These are phyloP conservation scores for Mortierella sp. DNA, from an alignment of 371 early-diverging fungal species.

Conservation along the genomic window DNA sequence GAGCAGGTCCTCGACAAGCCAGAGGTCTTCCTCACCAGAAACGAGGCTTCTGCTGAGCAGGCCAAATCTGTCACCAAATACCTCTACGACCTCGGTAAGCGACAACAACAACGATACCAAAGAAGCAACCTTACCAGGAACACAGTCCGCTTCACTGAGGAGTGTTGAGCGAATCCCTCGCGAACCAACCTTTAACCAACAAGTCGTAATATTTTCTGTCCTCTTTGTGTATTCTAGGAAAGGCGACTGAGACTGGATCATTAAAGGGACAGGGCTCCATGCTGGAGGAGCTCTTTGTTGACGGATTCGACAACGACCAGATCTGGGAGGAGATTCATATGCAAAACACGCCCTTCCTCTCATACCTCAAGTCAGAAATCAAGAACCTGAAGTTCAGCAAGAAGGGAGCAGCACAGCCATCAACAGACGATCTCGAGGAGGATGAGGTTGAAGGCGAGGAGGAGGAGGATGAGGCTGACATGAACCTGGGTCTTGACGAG, in stretches of 20 bases:
- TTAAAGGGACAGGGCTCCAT: slow-evolving; percentile 50
- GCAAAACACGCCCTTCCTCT: slow-evolving; percentile 86
- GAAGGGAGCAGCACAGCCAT: slow-evolving; percentile 13
- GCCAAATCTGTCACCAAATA: slow-evolving; percentile 56
- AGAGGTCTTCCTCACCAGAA: slow-evolving; percentile 51
- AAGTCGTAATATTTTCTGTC: not conserved
- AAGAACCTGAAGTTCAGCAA: slow-evolving; percentile 59
- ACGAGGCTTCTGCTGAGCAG: slow-evolving; percentile 44
- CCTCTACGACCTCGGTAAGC: slow-evolving; percentile 55
- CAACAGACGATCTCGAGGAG: slow-evolving; percentile 19
- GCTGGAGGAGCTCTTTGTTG: slow-evolving; percentile 69
- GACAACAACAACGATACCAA: not conserved
- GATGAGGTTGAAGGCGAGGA: slow-evolving; percentile 39
- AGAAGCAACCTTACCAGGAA: not conserved
- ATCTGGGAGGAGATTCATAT: slow-evolving; percentile 94
- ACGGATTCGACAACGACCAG: slow-evolving; percentile 90
- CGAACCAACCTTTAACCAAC: not conserved
- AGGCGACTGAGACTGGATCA: slow-evolving; percentile 43
- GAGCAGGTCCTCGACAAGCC: slow-evolving; percentile 48
- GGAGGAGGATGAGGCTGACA: slow-evolving; percentile 51
- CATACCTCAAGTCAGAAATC: slow-evolving; percentile 67
- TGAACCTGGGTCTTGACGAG: slow-evolving; percentile 59
- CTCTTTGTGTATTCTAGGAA: slow-evolving; percentile 25
- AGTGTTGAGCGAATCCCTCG: too few relatives aligned
- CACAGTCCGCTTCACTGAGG: not conserved